A percentile compares a stretch with the other conserved stretches of the same genome.
phyloP scores from a whole-genome alignment of 2,329 filamentous ascomycete species.

The Arachnopeziza araneosa region DNA sequence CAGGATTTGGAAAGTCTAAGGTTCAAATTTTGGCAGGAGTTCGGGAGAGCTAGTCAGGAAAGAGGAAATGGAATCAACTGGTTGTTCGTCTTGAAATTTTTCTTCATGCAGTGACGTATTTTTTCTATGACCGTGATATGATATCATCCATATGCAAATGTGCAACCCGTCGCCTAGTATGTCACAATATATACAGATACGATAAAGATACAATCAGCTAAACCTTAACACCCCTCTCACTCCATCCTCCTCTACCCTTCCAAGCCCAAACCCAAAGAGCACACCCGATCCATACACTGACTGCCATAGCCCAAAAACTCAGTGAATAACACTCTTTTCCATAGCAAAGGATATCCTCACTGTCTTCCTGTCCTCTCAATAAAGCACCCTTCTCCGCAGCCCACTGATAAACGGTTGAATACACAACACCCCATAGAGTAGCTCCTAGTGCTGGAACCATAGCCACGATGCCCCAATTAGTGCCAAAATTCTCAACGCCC shows the following conservation, averaged over 20 bases:
- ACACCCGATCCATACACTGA: slow-evolving; percentile 73
- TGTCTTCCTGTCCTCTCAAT: slow-evolving; percentile 33
- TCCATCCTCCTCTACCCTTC: slow-evolving; percentile 70
- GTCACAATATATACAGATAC: not conserved
- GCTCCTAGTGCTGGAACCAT: slow-evolving; percentile 86
- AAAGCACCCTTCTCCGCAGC: slow-evolving; percentile 43
- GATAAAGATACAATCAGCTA: slow-evolving; percentile 21
- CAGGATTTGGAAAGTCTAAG: not conserved
- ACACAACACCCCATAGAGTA: slow-evolving; percentile 86
- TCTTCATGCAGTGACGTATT: too few species aligned
- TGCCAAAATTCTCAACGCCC: slow-evolving; percentile 98
- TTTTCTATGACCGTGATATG: not conserved
- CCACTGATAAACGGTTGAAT: slow-evolving; percentile 72
- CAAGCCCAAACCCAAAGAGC: slow-evolving; percentile 71
- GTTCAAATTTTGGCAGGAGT: not conserved
- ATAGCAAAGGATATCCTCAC: slow-evolving; percentile 64
- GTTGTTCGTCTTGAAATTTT: not conserved
- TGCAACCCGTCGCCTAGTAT: not conserved
- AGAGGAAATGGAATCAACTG: not conserved
- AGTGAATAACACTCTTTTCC: slow-evolving; percentile 74
- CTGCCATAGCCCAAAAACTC: slow-evolving; percentile 82
- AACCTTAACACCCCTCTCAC: slow-evolving; percentile 66
- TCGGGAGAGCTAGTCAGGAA: not conserved
- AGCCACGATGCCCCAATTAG: slow-evolving; percentile 93
- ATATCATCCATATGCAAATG: not conserved